phyloP scores from a whole-genome alignment of 108 stramenopile species.

The Cyclotella choctawhatcheeana region DNA sequence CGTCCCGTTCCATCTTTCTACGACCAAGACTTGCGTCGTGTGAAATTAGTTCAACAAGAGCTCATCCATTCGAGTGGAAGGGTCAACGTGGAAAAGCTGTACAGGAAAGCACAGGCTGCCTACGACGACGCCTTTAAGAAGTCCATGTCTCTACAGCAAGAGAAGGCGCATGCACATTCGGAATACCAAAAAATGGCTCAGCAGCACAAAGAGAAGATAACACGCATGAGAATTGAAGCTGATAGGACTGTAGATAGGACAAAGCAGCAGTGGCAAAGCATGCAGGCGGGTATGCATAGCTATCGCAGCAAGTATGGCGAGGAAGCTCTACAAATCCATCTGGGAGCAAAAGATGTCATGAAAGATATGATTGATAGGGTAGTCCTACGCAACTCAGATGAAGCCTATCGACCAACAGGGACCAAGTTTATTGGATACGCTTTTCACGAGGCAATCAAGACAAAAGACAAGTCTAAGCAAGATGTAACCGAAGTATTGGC shows the following conservation, averaged over 20 bases:
- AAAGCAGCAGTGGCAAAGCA: background rate
- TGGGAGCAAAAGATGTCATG: slow-evolving; percentile 14
- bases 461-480: slow-evolving; percentile 1
- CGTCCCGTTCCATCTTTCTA: slow-evolving; percentile 73
- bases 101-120: slow-evolving; percentile 11
- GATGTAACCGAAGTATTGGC: slow-evolving; percentile 31
- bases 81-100: slow-evolving; percentile 7
- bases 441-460: slow-evolving; percentile 7
- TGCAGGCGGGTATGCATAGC: background rate
- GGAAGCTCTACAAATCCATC: background rate
- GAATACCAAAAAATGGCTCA: slow-evolving; percentile 12
- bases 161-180: background rate
- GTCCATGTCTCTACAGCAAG: slow-evolving; percentile 31
- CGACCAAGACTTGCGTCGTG: slow-evolving; percentile 67
- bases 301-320: background rate
- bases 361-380: slow-evolving; percentile 25
- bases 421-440: slow-evolving; percentile 1
- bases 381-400: slow-evolving; percentile 1
- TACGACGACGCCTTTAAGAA: slow-evolving; percentile 36
- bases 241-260: background rate
- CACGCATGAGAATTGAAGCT: background rate
- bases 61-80: slow-evolving; percentile 16
- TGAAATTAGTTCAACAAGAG: slow-evolving; percentile 60
- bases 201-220: slow-evolving; percentile 9
- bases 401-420: background rate